Percentiles rank a stretch among this genome's conserved stretches.
These are phyloP conservation scores for Bipolaris sorokiniana DNA, from an alignment of 2,329 filamentous ascomycete species.

Conservation along the genomic window DNA sequence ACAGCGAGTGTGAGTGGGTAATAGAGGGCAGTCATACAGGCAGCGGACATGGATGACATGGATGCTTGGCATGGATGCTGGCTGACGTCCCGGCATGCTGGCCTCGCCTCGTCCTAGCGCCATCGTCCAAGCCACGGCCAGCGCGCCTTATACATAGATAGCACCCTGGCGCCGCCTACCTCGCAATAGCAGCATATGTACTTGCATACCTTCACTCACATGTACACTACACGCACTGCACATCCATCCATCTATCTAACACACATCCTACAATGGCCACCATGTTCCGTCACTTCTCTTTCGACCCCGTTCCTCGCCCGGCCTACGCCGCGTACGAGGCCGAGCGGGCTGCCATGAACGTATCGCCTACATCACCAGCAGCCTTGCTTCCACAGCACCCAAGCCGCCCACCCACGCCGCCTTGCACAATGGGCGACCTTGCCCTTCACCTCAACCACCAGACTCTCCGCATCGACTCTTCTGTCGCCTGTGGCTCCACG, in stretches of 20 bases:
- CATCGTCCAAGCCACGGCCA: conserved; percentile 3
- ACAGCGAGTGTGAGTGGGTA: too few relatives aligned
- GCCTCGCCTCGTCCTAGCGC: conserved; percentile 4
- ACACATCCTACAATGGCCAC: conserved; percentile 20
- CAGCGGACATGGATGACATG: background rate
- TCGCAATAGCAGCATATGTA: background rate
- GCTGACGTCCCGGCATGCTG: background rate
- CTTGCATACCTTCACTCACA: background rate
- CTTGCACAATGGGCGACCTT: conserved; percentile 47
- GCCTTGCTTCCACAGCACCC: conserved; percentile 15
- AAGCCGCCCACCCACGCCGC: conserved; percentile 34
- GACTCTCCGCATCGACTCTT: conserved; percentile 37
- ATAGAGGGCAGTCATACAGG: background rate
- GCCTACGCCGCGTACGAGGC: conserved; percentile 33
- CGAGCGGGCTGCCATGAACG: conserved; percentile 40
- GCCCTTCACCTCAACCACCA: conserved; percentile 44
- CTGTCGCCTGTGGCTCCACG: conserved; percentile 9
- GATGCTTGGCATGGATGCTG: background rate
- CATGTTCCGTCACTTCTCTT: conserved; percentile 51
- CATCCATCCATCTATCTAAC: background rate
- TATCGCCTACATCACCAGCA: conserved; percentile 42
- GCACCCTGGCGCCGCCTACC: conserved; percentile 21
- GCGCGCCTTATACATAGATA: conserved; percentile 14
- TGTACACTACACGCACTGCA: background rate
- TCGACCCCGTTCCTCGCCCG: conserved; percentile 43